phyloP scores from a whole-genome alignment of 2,329 filamentous ascomycete genomes.

The Fusarium incarnatum region DNA sequence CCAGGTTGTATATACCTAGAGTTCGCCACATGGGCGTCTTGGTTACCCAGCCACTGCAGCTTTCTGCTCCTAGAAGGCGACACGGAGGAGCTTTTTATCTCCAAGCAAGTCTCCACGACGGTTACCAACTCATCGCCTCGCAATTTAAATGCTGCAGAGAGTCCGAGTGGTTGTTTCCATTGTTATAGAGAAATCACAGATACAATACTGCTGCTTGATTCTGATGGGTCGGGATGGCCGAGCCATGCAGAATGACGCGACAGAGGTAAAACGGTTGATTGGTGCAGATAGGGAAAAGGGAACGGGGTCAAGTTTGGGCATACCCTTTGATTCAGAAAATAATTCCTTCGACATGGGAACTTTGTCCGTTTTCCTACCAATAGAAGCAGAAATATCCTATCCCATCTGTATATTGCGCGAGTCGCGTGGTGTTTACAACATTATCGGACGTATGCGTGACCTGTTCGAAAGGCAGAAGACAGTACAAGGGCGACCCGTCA shows the following conservation, averaged over 20 bases:
- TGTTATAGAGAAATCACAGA: slow-evolving; percentile 49
- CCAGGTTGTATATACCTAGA: slow-evolving; percentile 41
- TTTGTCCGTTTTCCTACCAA: slow-evolving; percentile 47
- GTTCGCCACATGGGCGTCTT: slow-evolving; percentile 35
- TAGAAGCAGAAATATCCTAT: slow-evolving; percentile 34
- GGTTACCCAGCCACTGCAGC: slow-evolving; percentile 39
- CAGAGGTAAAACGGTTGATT: slow-evolving; percentile 31
- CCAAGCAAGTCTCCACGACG: slow-evolving; percentile 43
- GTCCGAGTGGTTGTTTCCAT: slow-evolving; percentile 41
- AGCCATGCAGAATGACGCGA: slow-evolving; percentile 41
- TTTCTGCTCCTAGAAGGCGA: slow-evolving; percentile 39
- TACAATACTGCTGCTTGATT: slow-evolving; percentile 47
- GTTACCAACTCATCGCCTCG: slow-evolving; percentile 43
- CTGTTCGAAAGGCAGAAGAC: slow-evolving; percentile 40
- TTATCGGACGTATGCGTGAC: slow-evolving; percentile 46
- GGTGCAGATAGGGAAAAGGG: slow-evolving; percentile 34
- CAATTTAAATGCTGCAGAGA: slow-evolving; percentile 48
- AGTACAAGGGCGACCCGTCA: slow-evolving; percentile 39
- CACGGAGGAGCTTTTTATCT: slow-evolving; percentile 36
- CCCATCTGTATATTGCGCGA: slow-evolving; percentile 45
- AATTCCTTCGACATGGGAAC: slow-evolving; percentile 25
- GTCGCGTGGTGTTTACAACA: slow-evolving; percentile 51
- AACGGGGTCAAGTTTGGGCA: slow-evolving; percentile 47
- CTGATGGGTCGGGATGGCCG: slow-evolving; percentile 31
- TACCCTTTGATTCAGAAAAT: slow-evolving; percentile 49